Evolutionary conservation across 352 stramenopile species (phyloP).

Genomic region (Globisporangium echinulatum): DNA sequence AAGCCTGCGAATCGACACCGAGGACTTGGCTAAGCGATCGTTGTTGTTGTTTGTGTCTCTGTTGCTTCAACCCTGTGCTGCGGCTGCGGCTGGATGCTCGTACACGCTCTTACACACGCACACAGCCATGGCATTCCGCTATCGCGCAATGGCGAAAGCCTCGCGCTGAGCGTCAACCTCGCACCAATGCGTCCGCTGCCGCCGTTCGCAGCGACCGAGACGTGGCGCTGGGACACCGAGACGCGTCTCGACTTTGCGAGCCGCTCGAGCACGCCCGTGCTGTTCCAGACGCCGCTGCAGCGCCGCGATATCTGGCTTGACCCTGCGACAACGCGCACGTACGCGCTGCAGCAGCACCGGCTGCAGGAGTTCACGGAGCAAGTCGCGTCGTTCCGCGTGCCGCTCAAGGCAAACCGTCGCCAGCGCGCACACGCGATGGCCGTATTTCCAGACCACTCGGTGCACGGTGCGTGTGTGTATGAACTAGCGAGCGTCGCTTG

Average conservation of each 20-base stretch:
- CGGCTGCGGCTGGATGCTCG: slow-evolving; percentile 6
- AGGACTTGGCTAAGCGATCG: not conserved
- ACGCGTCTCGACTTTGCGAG: slow-evolving; percentile 14
- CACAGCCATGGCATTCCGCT: slow-evolving; percentile 62
- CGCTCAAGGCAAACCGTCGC: slow-evolving; percentile 45
- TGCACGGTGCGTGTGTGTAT: slow-evolving; percentile 39
- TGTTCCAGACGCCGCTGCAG: slow-evolving; percentile 30
- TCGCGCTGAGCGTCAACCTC: slow-evolving; percentile 34
- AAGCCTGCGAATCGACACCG: not conserved
- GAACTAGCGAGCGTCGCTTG: not conserved
- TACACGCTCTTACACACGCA: not conserved
- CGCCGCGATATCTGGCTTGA: slow-evolving; percentile 58
- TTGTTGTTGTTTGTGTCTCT: not conserved
- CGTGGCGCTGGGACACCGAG: slow-evolving; percentile 19
- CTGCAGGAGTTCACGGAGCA: slow-evolving; percentile 55
- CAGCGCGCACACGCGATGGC: slow-evolving; percentile 49
- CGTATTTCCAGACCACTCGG: slow-evolving; percentile 48
- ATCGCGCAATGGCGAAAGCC: slow-evolving; percentile 21
- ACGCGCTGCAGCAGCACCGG: slow-evolving; percentile 47
- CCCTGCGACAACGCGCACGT: slow-evolving; percentile 48
- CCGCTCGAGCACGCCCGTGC: not conserved
- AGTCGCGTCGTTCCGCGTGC: slow-evolving; percentile 57
- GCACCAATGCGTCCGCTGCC: slow-evolving; percentile 35
- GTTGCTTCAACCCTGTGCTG: not conserved
- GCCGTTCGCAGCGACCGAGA: slow-evolving; percentile 23